Evolutionary conservation across 805 yeast genomes (phyloP), one percentile per base, ranked within the genome.

Genomic region (Candida khao-thaluensis): DNA sequence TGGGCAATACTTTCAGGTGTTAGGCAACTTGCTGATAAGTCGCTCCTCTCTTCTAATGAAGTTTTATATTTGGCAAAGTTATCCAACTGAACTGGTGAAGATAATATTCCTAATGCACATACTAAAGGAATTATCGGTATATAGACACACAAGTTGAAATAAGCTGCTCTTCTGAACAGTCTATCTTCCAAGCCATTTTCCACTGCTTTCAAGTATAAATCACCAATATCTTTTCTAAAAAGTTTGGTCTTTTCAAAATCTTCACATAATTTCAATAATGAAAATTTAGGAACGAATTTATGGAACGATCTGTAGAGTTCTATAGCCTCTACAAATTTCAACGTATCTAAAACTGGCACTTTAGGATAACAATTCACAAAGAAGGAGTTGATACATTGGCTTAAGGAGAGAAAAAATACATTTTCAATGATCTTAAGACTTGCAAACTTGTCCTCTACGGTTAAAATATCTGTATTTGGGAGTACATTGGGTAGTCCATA

Each of bases 101-200:
- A 40, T 8, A 63, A 35, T 2, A 54, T 50, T 7, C 70, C 70
- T 30, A 64, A 42, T 7, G 66, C 66, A 50, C 69, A 64, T 7
- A 56, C 48, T 17, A 55, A 30, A 4, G 60, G 36, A 3, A 64
- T 34, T 2, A 59, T 31, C 0, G 69, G 68, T 15, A 60, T 46
- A 18, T 47, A 47, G 17, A 45, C 43, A 30, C 62, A 55, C 17
- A 59, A 42, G 7, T 30, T 34, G 17, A 39, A 34, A 36, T 50
- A 59, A 6, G 59, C 56, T 2, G 39, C 37, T 12, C 52, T 52
- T 17, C 55, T 46, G 21, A 48, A 41, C 0, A 45, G 38, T 1
- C 46, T 41, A 31, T 56, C 57, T n/a, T 44, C 46, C n/a, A 54
- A 38, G 25, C 41, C 33, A 3, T 21, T 22, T 7, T 43, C 39